These are phyloP conservation scores for Gaeumannomyces sp. DNA, from an alignment of 2,329 filamentous ascomycete genomes.

Conservation along the genomic window DNA sequence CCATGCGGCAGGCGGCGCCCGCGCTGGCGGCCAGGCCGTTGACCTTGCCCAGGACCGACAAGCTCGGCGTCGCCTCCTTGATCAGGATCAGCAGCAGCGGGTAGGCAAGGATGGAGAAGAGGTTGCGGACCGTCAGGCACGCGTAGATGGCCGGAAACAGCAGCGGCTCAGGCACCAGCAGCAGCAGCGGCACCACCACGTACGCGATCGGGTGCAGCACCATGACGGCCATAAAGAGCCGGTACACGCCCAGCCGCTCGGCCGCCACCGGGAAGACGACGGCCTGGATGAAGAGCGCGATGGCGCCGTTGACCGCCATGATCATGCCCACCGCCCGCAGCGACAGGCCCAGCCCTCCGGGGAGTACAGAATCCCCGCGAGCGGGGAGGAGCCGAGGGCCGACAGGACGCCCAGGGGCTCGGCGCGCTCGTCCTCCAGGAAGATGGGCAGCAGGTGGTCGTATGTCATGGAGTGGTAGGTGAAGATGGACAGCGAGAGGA, in stretches of 20 bases:
- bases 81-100: slow-evolving; percentile 61
- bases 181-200: slow-evolving; percentile 51
- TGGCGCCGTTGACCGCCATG: slow-evolving; percentile 50
- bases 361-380: slow-evolving; percentile 39
- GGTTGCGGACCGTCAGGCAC: slow-evolving; percentile 51
- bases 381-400: slow-evolving; percentile 12
- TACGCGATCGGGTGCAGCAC: slow-evolving; percentile 58
- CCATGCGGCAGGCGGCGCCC: slow-evolving; percentile 60
- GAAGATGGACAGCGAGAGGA: slow-evolving; percentile 80
- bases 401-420: slow-evolving; percentile 20
- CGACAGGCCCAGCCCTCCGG: slow-evolving; percentile 57
- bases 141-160: slow-evolving; percentile 53
- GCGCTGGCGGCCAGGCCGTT: slow-evolving; percentile 62
- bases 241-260: slow-evolving; percentile 51
- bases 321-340: slow-evolving; percentile 55
- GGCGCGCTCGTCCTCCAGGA: slow-evolving; percentile 73
- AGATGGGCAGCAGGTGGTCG: slow-evolving; percentile 87
- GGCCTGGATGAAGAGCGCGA: slow-evolving; percentile 68
- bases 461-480: slow-evolving; percentile 95
- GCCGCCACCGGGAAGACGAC: slow-evolving; percentile 60
- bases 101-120: slow-evolving; percentile 59
- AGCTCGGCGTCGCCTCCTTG: slow-evolving; percentile 57
- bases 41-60: slow-evolving; percentile 53
- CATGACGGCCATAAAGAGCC: slow-evolving; percentile 51
- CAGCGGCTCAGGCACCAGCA: slow-evolving; percentile 45